Evolutionary conservation across 208 protist species (phyloP), one percentile per base, ranked within the genome.

Genomic region (Angomonas desouzai): DNA sequence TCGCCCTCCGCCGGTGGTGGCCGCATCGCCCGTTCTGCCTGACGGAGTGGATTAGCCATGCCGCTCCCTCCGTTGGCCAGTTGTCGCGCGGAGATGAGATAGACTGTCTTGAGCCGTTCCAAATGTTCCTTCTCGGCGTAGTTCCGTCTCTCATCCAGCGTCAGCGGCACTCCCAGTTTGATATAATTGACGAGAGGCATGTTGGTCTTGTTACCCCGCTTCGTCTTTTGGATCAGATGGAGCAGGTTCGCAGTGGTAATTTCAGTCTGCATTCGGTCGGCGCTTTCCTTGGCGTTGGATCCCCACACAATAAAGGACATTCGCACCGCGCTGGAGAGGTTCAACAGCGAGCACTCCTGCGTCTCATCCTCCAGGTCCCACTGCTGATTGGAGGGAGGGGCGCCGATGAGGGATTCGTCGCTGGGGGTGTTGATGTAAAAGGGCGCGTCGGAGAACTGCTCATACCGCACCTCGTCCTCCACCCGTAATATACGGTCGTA

Each of bases 221-320:
- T 34, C 23, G n/a, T 29, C 51, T 57, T 34, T 7, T 22, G 9
- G 27, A 57, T 23, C n/a, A 25, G n/a, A 11, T 36, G 3, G 27
- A 20, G 3, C 51, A 34, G 25, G 13, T 36, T 20, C 47, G 9
- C 61, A 48, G 51, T 60, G 56, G 13, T 70, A 56, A 13, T 65
- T 43, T 25, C 66, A 48, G 33, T 58, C 38, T 20, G 68, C 57
- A 30, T 62, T 27, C 28, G 56, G 63, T 3, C 55, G 48, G 56
- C 57, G 43, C 3, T 49, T 64, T 38, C 38, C 33, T 28, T 30
- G 33, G 25, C 64, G 55, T 34, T 81, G 38, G 59, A 59, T 57
- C 84, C 83, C 87, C 87, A 93, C n/a, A 93, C 76, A 45, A 89
- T 64, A 66, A 87, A 92, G 9, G 69, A 83, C 83, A 89, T 87